phyloP scores from a whole-genome alignment of 176 grass and related monocot species.

The Oryza glaberrima region DNA sequence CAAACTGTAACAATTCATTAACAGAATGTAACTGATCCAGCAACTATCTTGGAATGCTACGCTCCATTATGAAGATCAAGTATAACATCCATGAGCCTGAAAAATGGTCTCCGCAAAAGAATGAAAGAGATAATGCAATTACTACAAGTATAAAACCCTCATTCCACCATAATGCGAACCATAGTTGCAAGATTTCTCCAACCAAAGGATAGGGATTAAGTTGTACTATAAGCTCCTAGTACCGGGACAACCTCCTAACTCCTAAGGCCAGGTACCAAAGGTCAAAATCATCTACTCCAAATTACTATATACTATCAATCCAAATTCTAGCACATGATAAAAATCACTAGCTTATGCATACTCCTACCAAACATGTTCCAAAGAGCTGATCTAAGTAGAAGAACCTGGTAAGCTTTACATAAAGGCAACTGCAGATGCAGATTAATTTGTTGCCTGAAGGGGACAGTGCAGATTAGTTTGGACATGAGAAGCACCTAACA shows the following conservation, averaged over 20 bases:
- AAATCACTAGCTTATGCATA: background rate
- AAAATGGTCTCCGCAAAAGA: background rate
- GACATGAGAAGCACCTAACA: background rate
- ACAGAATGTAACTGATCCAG: background rate
- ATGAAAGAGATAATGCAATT: conserved; percentile 4
- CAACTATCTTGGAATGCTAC: background rate
- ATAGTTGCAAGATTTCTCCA: background rate
- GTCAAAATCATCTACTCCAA: background rate
- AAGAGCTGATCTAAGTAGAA: background rate
- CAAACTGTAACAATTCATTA: conserved; percentile 33
- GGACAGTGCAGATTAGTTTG: background rate
- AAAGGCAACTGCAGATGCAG: conserved; percentile 2
- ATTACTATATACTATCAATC: background rate
- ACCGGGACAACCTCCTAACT: conserved; percentile 11
- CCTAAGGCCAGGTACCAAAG: conserved; percentile 6
- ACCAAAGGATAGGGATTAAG: background rate
- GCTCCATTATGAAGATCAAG: conserved; percentile 17
- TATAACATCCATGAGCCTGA: background rate
- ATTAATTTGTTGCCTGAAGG: background rate
- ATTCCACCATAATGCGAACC: background rate
- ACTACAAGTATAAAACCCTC: background rate
- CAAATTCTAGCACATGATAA: background rate
- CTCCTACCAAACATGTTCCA: background rate
- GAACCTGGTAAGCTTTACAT: background rate
- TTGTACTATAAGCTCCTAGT: conserved; percentile 8